Evolutionary conservation across 139 green algal species (phyloP).

Genomic region (Microglena sp.): DNA sequence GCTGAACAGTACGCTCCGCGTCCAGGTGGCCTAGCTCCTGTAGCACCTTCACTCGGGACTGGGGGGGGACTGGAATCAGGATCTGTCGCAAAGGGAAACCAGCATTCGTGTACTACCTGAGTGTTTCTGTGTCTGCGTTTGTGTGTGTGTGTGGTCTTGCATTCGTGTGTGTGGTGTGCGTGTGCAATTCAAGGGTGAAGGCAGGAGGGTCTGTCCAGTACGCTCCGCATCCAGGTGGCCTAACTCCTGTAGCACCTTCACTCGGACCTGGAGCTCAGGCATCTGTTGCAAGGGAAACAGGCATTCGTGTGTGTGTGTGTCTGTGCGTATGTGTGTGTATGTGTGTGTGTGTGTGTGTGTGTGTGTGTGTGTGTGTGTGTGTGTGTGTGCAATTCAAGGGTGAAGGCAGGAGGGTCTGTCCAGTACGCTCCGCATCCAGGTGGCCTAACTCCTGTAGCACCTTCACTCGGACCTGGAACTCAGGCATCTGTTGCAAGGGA

Average conservation of each 20-base stretch:
- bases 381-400: too few species aligned
- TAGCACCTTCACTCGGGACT: slow-evolving; percentile 61
- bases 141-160: not conserved
- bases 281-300: slow-evolving; percentile 26
- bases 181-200: not conserved
- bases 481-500: slow-evolving; percentile 71
- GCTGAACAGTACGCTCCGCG: slow-evolving; percentile 55
- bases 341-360: slow-evolving; percentile 2
- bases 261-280: slow-evolving; percentile 76
- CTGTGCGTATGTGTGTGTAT: not conserved
- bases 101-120: not conserved
- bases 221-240: slow-evolving; percentile 65
- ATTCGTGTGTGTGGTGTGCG: not conserved
- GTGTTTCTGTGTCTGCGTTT: not conserved
- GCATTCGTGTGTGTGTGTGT: not conserved
- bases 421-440: slow-evolving; percentile 52
- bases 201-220: slow-evolving; percentile 27
- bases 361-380: too few species aligned
- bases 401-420: too few species aligned
- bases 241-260: slow-evolving; percentile 66
- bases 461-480: slow-evolving; percentile 67
- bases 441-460: slow-evolving; percentile 78
- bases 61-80: too few species aligned
- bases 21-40: slow-evolving; percentile 73
- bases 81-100: too few species aligned